Conservation (phyloP, 169 alveolate genomes). For the Cystoisospora suis region DNA sequence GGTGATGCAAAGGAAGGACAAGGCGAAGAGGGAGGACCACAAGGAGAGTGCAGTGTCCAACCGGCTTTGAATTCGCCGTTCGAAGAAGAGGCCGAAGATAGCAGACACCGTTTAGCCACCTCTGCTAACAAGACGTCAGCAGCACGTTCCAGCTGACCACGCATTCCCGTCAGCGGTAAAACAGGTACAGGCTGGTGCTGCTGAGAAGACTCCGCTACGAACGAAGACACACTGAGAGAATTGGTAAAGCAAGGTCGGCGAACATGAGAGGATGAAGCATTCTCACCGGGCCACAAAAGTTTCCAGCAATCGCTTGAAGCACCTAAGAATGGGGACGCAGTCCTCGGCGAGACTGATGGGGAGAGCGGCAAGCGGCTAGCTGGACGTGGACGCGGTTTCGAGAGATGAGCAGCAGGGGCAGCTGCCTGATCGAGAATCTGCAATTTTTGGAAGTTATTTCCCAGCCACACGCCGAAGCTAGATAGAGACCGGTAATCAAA, state of each 20-base stretch:
- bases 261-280: not conserved
- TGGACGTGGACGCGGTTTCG: too few species aligned
- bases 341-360: too few species aligned
- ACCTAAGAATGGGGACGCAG: too few species aligned
- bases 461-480: constrained; percentile 15
- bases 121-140: not conserved
- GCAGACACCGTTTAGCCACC: not conserved
- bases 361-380: not conserved
- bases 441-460: not conserved
- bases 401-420: too few species aligned
- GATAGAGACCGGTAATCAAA: not conserved
- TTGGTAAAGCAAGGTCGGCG: too few species aligned
- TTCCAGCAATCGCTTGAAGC: too few species aligned
- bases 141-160: constrained; percentile 12
- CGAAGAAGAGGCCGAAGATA: not conserved
- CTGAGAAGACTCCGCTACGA: not conserved
- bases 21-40: not conserved
- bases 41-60: too few species aligned
- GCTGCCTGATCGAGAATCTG: not conserved
- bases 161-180: not conserved
- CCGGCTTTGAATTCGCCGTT: too few species aligned
- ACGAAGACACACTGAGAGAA: too few species aligned
- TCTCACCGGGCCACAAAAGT: not conserved
- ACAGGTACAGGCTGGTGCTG: not conserved
- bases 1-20: not conserved